phyloP scores from a whole-genome alignment of 23 red algal genomes.

The Gracilaria vermiculophylla region DNA sequence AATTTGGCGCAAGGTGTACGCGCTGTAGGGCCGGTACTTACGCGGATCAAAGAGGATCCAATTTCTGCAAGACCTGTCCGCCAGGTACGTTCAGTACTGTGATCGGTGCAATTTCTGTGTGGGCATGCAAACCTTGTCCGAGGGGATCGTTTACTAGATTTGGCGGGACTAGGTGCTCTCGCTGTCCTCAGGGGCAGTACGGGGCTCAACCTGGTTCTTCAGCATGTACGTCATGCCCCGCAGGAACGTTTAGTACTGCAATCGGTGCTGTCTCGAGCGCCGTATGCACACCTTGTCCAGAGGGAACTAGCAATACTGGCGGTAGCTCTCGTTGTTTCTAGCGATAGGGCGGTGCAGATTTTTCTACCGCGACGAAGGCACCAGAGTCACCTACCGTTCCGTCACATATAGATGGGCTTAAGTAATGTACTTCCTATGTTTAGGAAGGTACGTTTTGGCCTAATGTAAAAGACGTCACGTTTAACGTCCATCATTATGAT shows the following conservation, averaged over 20 bases:
- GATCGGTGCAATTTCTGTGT: background rate
- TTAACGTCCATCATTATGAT: too few relatives aligned
- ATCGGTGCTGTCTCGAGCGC: constrained; percentile 14
- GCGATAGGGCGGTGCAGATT: too few relatives aligned
- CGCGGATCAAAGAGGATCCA: background rate
- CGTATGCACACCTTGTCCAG: constrained; percentile 43
- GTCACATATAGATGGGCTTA: too few relatives aligned
- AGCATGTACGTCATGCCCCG: constrained; percentile 7
- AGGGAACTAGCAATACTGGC: constrained; percentile 12
- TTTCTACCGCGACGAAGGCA: too few relatives aligned
- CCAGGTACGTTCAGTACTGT: constrained; percentile 45
- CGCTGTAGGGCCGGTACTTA: constrained; percentile 9
- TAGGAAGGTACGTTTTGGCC: too few relatives aligned
- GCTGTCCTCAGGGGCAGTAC: constrained; percentile 6
- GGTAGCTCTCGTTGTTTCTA: constrained; percentile 31
- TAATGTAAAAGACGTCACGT: too few relatives aligned
- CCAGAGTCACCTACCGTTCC: too few relatives aligned
- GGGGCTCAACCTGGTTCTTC: constrained; percentile 13
- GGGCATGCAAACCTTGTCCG: constrained; percentile 18
- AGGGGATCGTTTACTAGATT: background rate
- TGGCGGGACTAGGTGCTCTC: background rate
- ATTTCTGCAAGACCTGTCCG: constrained; percentile 30
- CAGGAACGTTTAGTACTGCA: constrained; percentile 18
- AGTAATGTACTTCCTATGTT: too few relatives aligned
- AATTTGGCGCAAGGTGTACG: background rate